Conservation (phyloP, 345 rosid genomes). For the Cardiospermum halicacabum region DNA sequence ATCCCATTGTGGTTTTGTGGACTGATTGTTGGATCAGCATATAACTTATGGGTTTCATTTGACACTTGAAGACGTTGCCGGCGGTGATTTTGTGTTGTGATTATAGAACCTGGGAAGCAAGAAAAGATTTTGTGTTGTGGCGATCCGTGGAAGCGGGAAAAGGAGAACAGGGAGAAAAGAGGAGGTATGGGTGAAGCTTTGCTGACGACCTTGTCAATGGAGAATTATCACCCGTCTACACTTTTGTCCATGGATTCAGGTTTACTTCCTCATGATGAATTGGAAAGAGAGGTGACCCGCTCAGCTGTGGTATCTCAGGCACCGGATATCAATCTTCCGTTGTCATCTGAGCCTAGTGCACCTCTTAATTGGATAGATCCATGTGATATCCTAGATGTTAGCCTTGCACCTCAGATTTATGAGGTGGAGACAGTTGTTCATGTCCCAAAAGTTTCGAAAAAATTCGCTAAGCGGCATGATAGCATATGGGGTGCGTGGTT, state of each 20-base stretch:
- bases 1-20: conserved; percentile 20
- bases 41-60: conserved; percentile 14
- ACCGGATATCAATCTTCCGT: conserved; percentile 69
- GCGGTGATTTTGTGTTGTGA: conserved; percentile 34
- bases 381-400: conserved; percentile 59
- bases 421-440: conserved; percentile 54
- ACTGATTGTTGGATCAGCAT: conserved; percentile 16
- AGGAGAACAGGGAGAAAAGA: neutral
- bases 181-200: conserved; percentile 57
- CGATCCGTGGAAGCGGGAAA: conserved; percentile 1
- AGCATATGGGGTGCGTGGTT: conserved; percentile 84
- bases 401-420: conserved; percentile 51
- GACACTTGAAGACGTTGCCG: conserved; percentile 50
- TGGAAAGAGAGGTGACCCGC: conserved; percentile 53
- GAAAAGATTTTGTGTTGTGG: too few species aligned
- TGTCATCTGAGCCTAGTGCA: conserved; percentile 56
- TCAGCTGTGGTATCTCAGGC: conserved; percentile 50
- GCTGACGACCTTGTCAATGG: conserved; percentile 53
- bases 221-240: conserved; percentile 71
- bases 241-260: conserved; percentile 70
- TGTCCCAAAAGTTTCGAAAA: conserved; percentile 53
- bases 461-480: conserved; percentile 60
- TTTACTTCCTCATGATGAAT: conserved; percentile 52
- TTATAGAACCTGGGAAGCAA: too few species aligned
- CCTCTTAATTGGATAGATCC: conserved; percentile 56